phyloP scores from a whole-genome alignment of 1,139 yeast genomes.

The Geotrichum citri-aurantii region DNA sequence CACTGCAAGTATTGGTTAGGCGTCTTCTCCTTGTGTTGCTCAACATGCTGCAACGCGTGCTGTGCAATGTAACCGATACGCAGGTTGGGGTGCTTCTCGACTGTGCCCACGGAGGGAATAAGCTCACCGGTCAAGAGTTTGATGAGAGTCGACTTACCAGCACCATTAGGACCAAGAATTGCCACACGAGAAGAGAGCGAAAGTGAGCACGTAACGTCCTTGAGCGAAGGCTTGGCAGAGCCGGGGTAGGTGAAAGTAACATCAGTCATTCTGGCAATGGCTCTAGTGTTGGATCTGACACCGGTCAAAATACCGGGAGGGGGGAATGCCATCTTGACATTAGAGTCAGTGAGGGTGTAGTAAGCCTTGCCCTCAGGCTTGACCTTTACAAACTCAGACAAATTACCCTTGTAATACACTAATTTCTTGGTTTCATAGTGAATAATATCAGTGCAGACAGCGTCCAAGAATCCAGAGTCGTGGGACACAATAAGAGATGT shows the following conservation, averaged over 20 bases:
- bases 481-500: slow-evolving; percentile 95
- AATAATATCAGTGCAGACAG: slow-evolving; percentile 92
- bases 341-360: slow-evolving; percentile 89
- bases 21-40: slow-evolving; percentile 93
- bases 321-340: slow-evolving; percentile 96
- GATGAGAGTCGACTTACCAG: slow-evolving; percentile 95
- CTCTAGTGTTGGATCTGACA: slow-evolving; percentile 89
- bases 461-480: slow-evolving; percentile 94
- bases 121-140: slow-evolving; percentile 89
- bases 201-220: slow-evolving; percentile 76
- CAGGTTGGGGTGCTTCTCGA: slow-evolving; percentile 95
- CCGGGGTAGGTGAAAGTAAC: slow-evolving; percentile 91
- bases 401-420: slow-evolving; percentile 92
- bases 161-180: slow-evolving; percentile 96
- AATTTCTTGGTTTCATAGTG: slow-evolving; percentile 94
- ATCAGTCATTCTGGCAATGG: slow-evolving; percentile 84
- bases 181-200: slow-evolving; percentile 95
- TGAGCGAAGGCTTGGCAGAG: slow-evolving; percentile 74
- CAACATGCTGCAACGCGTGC: slow-evolving; percentile 96
- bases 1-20: slow-evolving; percentile 97
- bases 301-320: slow-evolving; percentile 97
- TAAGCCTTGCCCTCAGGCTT: slow-evolving; percentile 96
- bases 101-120: slow-evolving; percentile 78
- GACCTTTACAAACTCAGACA: slow-evolving; percentile 83
- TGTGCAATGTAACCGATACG: slow-evolving; percentile 98